Evolutionary conservation across 805 yeast species (phyloP).

Genomic region (Limtongozyma cylindracea): DNA sequence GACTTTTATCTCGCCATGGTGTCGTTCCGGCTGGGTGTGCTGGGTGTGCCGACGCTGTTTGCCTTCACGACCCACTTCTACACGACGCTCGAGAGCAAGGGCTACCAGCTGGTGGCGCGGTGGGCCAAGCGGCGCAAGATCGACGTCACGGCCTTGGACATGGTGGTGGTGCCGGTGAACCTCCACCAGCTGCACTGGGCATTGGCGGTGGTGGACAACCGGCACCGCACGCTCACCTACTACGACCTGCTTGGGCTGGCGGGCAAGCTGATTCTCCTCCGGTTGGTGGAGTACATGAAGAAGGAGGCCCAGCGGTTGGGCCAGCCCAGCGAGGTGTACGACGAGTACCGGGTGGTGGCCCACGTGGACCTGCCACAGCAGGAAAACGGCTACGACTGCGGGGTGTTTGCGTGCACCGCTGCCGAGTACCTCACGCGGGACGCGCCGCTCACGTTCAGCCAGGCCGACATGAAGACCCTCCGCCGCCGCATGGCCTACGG

Average conservation of each 20-base stretch:
- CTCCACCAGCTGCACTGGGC: constrained; percentile 80
- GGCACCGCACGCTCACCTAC: constrained; percentile 29
- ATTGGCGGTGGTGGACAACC: constrained; percentile 49
- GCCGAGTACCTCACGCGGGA: constrained; percentile 34
- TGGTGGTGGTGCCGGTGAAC: constrained; percentile 70
- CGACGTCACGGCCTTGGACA: constrained; percentile 34
- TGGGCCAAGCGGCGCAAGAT: constrained; percentile 68
- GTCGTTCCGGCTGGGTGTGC: constrained; percentile 15
- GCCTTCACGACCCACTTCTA: constrained; percentile 81
- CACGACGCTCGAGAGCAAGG: constrained; percentile 41
- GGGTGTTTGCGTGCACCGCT: constrained; percentile 72
- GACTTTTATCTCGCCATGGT: constrained; percentile 50
- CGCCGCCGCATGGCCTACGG: constrained; percentile 49
- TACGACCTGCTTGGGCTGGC: constrained; percentile 48
- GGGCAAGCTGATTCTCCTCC: constrained; percentile 15
- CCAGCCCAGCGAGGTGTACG: constrained; percentile 5
- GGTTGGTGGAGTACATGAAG: constrained; percentile 28
- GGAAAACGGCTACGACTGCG: constrained; percentile 81
- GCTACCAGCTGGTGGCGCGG: constrained; percentile 56
- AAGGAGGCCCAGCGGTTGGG: constrained; percentile 35
- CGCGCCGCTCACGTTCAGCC: constrained; percentile 24
- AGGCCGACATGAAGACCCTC: constrained; percentile 40
- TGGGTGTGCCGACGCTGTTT: constrained; percentile 19
- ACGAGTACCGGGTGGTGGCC: constrained; percentile 6
- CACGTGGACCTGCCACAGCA: constrained; percentile 45